Evolutionary conservation across 108 stramenopile species (phyloP).

Genomic region (Stephanodiscus triporus): DNA sequence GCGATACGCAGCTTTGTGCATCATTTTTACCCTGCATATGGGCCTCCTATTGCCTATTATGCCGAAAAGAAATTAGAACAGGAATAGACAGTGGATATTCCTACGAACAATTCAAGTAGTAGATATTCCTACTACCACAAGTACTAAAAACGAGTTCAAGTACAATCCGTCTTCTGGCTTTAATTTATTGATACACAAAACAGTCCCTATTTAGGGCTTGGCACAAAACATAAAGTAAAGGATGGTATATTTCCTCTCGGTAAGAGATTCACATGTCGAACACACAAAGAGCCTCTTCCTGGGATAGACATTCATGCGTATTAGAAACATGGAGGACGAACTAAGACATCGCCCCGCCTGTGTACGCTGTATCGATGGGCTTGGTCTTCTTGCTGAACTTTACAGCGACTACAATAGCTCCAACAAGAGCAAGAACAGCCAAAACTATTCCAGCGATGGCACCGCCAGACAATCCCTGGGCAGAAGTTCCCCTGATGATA

Average conservation of each 20-base stretch:
- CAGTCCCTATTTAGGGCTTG: no score
- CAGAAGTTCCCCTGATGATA: slow-evolving; percentile 1
- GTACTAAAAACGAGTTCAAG: no score
- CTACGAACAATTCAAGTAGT: no score
- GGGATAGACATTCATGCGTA: not conserved
- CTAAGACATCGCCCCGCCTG: slow-evolving; percentile 34
- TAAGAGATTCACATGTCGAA: not conserved
- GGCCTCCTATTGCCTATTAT: slow-evolving; percentile 53
- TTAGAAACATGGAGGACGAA: not conserved
- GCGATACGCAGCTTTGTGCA: slow-evolving; percentile 86
- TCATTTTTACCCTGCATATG: slow-evolving; percentile 89
- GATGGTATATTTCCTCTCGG: not conserved
- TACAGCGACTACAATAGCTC: not conserved
- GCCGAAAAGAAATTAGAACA: slow-evolving; percentile 20
- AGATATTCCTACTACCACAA: not conserved
- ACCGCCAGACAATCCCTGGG: slow-evolving; percentile 14
- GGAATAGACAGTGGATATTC: not conserved
- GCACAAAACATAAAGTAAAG: not conserved
- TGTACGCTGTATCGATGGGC: slow-evolving; percentile 23
- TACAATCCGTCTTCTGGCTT: no score
- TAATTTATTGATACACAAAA: no score
- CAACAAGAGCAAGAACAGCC: slow-evolving; percentile 6
- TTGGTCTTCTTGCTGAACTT: slow-evolving; percentile 18
- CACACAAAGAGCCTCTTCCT: not conserved
- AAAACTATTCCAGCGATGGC: slow-evolving; percentile 25